Base-by-base conservation (phyloP, 495 filamentous ascomycete species). In the Bacidia gigantensis region DNA sequence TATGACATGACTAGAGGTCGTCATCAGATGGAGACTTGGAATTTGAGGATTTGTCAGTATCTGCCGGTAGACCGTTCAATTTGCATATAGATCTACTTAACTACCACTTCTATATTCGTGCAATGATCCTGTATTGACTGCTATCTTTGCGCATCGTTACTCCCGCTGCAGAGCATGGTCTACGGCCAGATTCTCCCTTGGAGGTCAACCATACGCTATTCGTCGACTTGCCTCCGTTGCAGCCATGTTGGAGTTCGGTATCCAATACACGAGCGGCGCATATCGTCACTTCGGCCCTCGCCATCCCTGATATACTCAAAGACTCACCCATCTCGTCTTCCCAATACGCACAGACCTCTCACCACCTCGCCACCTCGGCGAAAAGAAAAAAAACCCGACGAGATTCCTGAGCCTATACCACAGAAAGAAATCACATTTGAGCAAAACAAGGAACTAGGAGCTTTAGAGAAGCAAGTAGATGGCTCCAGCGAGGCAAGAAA, bases 111-210 rank as follows among this genome's bases (percentile, higher is more conserved):
- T 35, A 35, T 35, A 35, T 35, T n/a, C n/a, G n/a, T n/a, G n/a
- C n/a, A n/a, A n/a, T n/a, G n/a, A n/a, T n/a, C n/a, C n/a, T n/a
- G 29, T 14, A 35, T 35, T 35, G 29, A 35, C 29, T n/a, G n/a
- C n/a, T n/a, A n/a, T n/a, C n/a, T n/a, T 40, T 46, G 11, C 11
- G n/a, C n/a, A n/a, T n/a, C n/a, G n/a, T n/a, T n/a, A 32, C 29
- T 35, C 7, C 5, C 29, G 7, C 14, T 14, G 14, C 7, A 14
- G 54, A 76, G 72, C 65, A 76, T 76, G 73, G 65, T 75, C 65
- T 69, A 69, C 67, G 67, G 70, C 65, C 72, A 73, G 65, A 70
- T 69, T 57, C 64, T 75, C 60, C 71, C 72, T 68, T 76, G 73
- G 74, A 75, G 74, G 69, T 71, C 68, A 65, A 68, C 69, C 63